Evolutionary conservation across 148 eudicot genomes (phyloP).

Genomic region (Agrostemma githago): DNA sequence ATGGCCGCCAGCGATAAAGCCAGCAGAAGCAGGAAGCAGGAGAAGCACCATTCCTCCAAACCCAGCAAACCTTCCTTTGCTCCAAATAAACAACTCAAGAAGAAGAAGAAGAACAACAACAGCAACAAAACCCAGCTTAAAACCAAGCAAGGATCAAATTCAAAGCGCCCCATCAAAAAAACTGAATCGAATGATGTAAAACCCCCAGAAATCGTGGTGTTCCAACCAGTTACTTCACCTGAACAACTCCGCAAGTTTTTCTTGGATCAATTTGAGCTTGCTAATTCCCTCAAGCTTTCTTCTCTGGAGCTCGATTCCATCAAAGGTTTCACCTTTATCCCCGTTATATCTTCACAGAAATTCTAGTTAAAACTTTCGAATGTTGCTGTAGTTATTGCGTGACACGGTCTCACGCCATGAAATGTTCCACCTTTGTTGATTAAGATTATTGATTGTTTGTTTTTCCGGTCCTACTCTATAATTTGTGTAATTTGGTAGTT

Average conservation of each 20-base stretch:
- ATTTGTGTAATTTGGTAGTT: neutral
- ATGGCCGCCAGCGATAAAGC: constrained; percentile 33
- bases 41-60: constrained; percentile 21
- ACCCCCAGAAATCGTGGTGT: neutral
- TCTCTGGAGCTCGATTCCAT: constrained; percentile 69
- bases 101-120: constrained; percentile 34
- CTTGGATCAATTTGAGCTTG: constrained; percentile 52
- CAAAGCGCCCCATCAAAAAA: neutral
- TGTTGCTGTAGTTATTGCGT: too few species aligned
- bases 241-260: constrained; percentile 56
- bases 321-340: constrained; percentile 34
- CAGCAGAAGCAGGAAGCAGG: constrained; percentile 17
- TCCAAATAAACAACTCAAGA: constrained; percentile 24
- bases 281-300: constrained; percentile 57
- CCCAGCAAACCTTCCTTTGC: constrained; percentile 24
- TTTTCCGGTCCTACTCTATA: neutral
- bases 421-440: neutral
- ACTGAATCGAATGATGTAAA: neutral
- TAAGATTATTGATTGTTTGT: neutral
- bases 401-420: too few species aligned
- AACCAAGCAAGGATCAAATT: constrained; percentile 4
- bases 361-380: too few species aligned
- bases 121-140: constrained; percentile 5
- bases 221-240: constrained; percentile 20
- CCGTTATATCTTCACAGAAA: too few species aligned